Conservation (phyloP, 2,329 filamentous ascomycete species). For the Aspergillus intermedius region DNA sequence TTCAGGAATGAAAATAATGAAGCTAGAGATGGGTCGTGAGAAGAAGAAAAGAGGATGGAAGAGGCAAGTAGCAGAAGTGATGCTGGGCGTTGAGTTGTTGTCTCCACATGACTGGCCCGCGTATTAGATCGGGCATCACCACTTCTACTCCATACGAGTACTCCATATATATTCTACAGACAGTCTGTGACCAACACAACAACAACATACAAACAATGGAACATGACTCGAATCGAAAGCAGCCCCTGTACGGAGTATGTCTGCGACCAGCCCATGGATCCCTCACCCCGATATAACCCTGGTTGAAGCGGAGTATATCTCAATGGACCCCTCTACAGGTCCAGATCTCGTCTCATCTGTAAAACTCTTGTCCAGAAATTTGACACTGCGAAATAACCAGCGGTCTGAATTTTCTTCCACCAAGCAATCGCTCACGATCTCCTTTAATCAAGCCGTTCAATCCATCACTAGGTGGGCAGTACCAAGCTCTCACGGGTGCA, state of each 20-base stretch:
- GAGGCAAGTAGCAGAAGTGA: background rate
- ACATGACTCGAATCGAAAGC: too few relatives aligned
- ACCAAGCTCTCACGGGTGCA: background rate
- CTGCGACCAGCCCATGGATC: background rate
- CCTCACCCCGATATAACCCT: background rate
- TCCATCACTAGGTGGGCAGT: background rate
- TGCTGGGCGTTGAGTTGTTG: background rate
- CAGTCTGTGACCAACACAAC: too few relatives aligned
- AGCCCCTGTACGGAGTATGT: too few relatives aligned
- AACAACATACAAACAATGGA: too few relatives aligned
- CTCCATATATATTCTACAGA: too few relatives aligned
- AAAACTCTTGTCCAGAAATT: background rate
- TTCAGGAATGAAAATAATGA: background rate
- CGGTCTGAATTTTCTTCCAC: background rate
- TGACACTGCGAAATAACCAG: background rate
- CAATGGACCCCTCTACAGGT: background rate
- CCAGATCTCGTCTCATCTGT: background rate
- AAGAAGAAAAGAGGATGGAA: background rate
- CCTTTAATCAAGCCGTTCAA: background rate
- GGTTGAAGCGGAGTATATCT: background rate
- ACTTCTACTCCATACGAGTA: too few relatives aligned
- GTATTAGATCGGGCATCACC: too few relatives aligned
- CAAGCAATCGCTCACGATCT: background rate
- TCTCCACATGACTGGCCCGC: background rate
- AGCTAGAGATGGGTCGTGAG: background rate